A percentile compares a stretch with the other conserved stretches of the same genome.
phyloP scores from a whole-genome alignment of 1,139 yeast genomes.

The Eremothecium cymbalariae region DNA sequence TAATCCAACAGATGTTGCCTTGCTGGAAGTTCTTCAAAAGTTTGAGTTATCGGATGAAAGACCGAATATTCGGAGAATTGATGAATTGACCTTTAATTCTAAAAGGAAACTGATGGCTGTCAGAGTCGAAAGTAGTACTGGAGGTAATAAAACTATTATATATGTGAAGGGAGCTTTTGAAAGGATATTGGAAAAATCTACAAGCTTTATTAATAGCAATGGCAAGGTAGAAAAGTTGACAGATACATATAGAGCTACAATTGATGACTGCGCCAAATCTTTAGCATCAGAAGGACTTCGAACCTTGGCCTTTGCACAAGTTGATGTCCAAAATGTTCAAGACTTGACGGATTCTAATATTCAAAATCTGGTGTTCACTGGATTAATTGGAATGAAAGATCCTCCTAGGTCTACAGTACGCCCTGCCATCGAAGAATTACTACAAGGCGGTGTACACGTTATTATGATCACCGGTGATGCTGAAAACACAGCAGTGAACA shows the following conservation, averaged over 20 bases:
- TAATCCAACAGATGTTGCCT: conserved; percentile 89
- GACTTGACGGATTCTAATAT: conserved; percentile 39
- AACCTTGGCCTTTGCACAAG: conserved; percentile 70
- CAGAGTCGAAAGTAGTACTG: conserved; percentile 45
- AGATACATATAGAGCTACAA: conserved; percentile 39
- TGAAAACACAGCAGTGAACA: conserved; percentile 83
- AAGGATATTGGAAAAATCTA: conserved; percentile 55
- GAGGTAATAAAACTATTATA: conserved; percentile 42
- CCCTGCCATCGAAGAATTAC: conserved; percentile 58
- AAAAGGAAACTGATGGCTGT: conserved; percentile 86
- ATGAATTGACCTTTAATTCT: conserved; percentile 82
- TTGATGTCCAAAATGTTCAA: conserved; percentile 20
- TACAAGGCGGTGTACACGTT: conserved; percentile 90
- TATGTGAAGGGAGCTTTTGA: conserved; percentile 88
- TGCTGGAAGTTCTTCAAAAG: conserved; percentile 62
- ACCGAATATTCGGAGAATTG: conserved; percentile 40
- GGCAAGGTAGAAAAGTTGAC: conserved; percentile 50
- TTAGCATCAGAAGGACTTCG: conserved; percentile 82
- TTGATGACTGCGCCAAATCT: conserved; percentile 48
- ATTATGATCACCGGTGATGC: conserved; percentile 97
- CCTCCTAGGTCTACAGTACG: conserved; percentile 89
- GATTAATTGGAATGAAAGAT: conserved; percentile 89
- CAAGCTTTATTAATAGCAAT: conserved; percentile 47
- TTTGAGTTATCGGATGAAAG: conserved; percentile 70
- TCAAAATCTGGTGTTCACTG: conserved; percentile 61